These are phyloP conservation scores for Fusarium succisae DNA, from an alignment of 2,329 filamentous ascomycete species.

Conservation along the genomic window DNA sequence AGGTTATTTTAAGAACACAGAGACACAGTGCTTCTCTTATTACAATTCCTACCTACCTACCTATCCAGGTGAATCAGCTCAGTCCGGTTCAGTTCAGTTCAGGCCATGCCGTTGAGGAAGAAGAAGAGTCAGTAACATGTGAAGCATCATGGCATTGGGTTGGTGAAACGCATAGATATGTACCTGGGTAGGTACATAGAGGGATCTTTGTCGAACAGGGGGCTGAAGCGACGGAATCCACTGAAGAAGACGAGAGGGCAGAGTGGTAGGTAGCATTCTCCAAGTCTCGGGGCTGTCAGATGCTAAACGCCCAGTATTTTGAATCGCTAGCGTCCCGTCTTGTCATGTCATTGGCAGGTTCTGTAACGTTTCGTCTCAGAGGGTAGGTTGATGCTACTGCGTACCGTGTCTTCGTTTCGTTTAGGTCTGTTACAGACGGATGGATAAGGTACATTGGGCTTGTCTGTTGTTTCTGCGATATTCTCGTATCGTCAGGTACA, in stretches of 20 bases:
- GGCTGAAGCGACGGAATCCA: not conserved
- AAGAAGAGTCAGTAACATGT: not conserved
- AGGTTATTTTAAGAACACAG: conserved; percentile 22
- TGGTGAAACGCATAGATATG: conserved; percentile 11
- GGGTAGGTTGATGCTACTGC: not conserved
- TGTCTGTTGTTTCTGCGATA: not conserved
- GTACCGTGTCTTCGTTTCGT: conserved; percentile 18
- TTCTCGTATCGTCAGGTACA: not conserved
- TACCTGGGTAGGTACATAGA: not conserved
- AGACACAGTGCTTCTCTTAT: not conserved
- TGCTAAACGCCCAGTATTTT: conserved; percentile 4
- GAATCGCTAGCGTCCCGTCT: conserved; percentile 8
- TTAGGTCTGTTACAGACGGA: not conserved
- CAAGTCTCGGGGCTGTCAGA: conserved; percentile 23
- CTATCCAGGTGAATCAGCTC: not conserved
- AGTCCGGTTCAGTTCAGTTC: not conserved
- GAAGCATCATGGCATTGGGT: not conserved
- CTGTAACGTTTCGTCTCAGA: conserved; percentile 20
- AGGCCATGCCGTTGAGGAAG: not conserved
- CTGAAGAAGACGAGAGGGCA: not conserved
- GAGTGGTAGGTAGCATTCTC: not conserved
- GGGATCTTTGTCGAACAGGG: conserved; percentile 1
- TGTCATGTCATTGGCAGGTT: conserved; percentile 15
- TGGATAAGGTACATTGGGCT: not conserved
- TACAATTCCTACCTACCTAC: not conserved